phyloP scores from a whole-genome alignment of 106 monocot species.

The Apostasia shenzhenica region DNA sequence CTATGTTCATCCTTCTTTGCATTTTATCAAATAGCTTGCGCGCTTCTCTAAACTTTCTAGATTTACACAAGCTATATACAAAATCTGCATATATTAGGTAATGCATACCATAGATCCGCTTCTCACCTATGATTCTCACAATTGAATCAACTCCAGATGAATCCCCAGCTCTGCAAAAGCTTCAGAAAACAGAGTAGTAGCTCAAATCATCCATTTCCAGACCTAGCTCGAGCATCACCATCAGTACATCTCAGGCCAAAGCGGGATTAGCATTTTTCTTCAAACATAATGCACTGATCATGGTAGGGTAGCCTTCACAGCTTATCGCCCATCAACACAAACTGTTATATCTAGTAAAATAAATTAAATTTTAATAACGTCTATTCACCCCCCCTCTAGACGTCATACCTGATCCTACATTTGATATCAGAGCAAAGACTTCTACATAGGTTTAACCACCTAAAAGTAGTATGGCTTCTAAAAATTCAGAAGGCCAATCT shows the following conservation, averaged over 20 bases:
- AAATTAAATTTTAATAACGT: too few relatives aligned
- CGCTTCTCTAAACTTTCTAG: constrained; percentile 28
- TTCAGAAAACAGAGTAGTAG: constrained; percentile 22
- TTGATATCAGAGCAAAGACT: too few relatives aligned
- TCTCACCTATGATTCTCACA: constrained; percentile 13
- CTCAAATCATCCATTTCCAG: constrained; percentile 23
- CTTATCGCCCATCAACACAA: constrained; percentile 11
- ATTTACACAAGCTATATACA: constrained; percentile 22
- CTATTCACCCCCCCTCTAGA: too few relatives aligned
- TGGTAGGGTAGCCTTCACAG: neutral
- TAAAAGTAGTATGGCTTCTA: too few relatives aligned
- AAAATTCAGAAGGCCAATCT: too few relatives aligned
- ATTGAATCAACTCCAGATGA: constrained; percentile 23
- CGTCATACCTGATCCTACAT: too few relatives aligned
- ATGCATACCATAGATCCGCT: constrained; percentile 13
- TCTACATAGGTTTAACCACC: too few relatives aligned
- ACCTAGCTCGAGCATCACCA: constrained; percentile 24
- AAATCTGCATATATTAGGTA: constrained; percentile 19
- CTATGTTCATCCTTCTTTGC: neutral
- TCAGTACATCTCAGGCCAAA: constrained; percentile 14
- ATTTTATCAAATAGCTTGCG: constrained; percentile 38
- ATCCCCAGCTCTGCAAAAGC: constrained; percentile 30
- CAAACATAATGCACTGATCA: constrained; percentile 19
- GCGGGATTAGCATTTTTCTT: constrained; percentile 6
- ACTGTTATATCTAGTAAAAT: too few relatives aligned